Conservation (phyloP, 495 filamentous ascomycete genomes). For the Neurospora sp. region DNA sequence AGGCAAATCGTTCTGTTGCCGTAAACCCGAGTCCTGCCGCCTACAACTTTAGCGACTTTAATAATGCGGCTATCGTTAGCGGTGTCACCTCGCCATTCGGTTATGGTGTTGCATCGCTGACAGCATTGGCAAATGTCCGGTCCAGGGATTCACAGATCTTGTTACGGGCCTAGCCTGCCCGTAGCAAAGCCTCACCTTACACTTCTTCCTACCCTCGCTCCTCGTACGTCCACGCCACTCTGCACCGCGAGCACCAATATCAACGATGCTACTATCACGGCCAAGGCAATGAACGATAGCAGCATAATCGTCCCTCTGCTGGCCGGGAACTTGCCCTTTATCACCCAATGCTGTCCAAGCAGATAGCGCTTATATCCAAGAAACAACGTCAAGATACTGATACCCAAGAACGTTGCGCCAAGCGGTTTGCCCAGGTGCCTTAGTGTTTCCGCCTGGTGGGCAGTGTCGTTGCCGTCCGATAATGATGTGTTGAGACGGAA, state of each 20-base stretch:
- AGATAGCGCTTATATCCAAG: constrained; percentile 62
- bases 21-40: background rate
- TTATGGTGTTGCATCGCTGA: background rate
- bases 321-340: constrained; percentile 88
- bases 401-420: constrained; percentile 81
- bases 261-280: constrained; percentile 61
- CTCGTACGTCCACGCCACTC: constrained; percentile 17
- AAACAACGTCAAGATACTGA: constrained; percentile 76
- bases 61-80: background rate
- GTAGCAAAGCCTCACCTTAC: background rate
- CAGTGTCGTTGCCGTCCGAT: constrained; percentile 13
- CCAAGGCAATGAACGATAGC: constrained; percentile 56
- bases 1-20: background rate
- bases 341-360: constrained; percentile 71
- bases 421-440: constrained; percentile 83
- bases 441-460: constrained; percentile 34
- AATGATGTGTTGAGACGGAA: constrained; percentile 81
- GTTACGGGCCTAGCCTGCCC: background rate
- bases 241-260: constrained; percentile 61
- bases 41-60: background rate
- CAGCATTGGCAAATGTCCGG: background rate
- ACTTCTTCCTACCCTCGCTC: background rate
- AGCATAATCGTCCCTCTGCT: constrained; percentile 78
- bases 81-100: background rate
- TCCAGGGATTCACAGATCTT: background rate